phyloP scores from a whole-genome alignment of 23 red algal genomes.

The Gracilaria caudata region DNA sequence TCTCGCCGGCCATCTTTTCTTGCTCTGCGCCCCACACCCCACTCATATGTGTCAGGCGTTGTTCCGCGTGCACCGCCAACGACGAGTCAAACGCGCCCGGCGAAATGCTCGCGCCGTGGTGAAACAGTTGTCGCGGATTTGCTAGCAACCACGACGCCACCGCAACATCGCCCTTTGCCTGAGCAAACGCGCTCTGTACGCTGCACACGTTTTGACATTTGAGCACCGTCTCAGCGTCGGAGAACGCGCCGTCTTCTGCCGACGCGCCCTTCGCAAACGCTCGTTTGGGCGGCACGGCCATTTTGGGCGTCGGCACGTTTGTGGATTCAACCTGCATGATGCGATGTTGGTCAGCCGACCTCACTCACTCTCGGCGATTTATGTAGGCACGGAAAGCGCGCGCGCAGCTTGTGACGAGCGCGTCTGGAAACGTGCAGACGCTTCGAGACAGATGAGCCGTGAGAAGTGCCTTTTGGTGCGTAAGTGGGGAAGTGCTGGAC shows the following conservation, averaged over 20 bases:
- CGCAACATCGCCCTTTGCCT: neutral
- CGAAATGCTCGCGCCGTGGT: constrained; percentile 10
- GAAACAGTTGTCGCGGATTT: constrained; percentile 17
- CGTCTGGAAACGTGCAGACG: neutral
- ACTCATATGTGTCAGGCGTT: neutral
- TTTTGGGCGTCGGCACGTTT: neutral
- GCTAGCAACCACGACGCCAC: constrained; percentile 57
- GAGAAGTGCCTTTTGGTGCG: too few species aligned
- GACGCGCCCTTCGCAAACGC: neutral
- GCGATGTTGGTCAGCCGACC: neutral
- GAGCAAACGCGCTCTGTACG: neutral
- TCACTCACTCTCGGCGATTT: neutral
- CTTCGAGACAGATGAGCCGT: neutral
- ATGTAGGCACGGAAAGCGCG: neutral
- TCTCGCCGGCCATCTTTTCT: neutral
- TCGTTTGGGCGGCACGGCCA: neutral
- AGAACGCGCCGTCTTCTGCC: neutral
- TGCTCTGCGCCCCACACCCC: neutral
- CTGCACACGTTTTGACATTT: constrained; percentile 30
- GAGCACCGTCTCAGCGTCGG: constrained; percentile 36
- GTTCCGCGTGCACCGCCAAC: constrained; percentile 11
- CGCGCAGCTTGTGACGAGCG: neutral
- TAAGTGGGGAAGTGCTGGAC: too few species aligned
- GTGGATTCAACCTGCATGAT: neutral
- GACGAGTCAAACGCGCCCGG: constrained; percentile 24